Evolutionary conservation across 108 stramenopile species (phyloP).

Genomic region (Mediolabrus comicus): DNA sequence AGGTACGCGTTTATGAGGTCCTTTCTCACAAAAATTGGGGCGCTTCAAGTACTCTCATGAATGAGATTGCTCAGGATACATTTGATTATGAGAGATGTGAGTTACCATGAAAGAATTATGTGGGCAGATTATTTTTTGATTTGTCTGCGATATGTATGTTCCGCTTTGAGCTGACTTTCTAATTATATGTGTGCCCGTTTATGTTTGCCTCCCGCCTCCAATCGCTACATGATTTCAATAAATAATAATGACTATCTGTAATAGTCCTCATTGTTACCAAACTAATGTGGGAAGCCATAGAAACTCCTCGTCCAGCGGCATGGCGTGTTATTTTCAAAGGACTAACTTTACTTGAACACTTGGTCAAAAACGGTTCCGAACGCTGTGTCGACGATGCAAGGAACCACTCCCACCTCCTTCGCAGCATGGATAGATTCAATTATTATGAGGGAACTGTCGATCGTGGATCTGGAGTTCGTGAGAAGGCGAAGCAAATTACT

Average conservation of each 20-base stretch:
- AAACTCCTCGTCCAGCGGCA: conserved; percentile 83
- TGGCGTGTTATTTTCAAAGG: conserved; percentile 92
- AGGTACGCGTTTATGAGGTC: conserved; percentile 94
- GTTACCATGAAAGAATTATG: too few relatives aligned
- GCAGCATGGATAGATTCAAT: conserved; percentile 86
- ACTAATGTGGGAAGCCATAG: conserved; percentile 87
- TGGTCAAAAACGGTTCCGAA: conserved; percentile 95
- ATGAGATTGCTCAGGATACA: conserved; percentile 93
- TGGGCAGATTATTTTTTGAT: not conserved
- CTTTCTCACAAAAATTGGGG: conserved; percentile 99
- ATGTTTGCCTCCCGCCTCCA: not conserved
- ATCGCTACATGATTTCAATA: not conserved
- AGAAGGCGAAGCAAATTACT: conserved; percentile 92
- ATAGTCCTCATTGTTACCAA: conserved; percentile 61
- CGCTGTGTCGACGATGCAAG: conserved; percentile 95
- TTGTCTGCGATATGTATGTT: too few relatives aligned
- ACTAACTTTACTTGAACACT: conserved; percentile 89
- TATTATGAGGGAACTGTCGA: conserved; percentile 95
- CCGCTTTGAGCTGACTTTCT: too few relatives aligned
- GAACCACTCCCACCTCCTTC: conserved; percentile 81
- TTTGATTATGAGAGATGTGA: conserved; percentile 87
- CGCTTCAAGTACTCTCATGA: conserved; percentile 91
- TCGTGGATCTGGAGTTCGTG: conserved; percentile 85
- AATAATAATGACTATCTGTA: too few relatives aligned
- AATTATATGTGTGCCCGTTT: not conserved